phyloP scores from a whole-genome alignment of 768 basidiomycete genomes.

The Russula lepida region DNA sequence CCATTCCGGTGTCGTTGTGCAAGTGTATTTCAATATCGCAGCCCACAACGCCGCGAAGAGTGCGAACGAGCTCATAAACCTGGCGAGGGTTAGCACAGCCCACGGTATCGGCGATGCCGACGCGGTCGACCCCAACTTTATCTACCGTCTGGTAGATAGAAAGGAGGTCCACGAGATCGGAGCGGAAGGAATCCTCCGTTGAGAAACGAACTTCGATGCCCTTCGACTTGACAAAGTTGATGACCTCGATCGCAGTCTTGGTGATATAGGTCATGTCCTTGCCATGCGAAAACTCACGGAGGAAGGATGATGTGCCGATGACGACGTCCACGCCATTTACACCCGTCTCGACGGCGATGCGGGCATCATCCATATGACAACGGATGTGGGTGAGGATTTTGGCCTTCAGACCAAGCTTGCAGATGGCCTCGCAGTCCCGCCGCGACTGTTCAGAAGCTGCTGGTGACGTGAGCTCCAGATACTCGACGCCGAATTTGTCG shows the following conservation, averaged over 20 bases:
- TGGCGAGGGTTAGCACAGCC: constrained; percentile 98
- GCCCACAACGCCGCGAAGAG: constrained; percentile 88
- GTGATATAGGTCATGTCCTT: constrained; percentile 99
- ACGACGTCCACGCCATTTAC: constrained; percentile 99
- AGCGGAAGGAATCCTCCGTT: constrained; percentile 99
- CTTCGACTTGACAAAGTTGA: constrained; percentile 99
- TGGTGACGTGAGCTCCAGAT: constrained; percentile 98
- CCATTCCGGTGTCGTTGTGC: constrained; percentile 98
- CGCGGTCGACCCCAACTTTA: constrained; percentile 97
- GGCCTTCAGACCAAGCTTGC: constrained; percentile 93
- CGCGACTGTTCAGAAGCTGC: constrained; percentile 95
- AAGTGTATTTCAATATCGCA: constrained; percentile 98
- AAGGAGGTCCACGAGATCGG: constrained; percentile 95
- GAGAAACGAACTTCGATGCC: constrained; percentile 99
- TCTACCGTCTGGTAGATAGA: constrained; percentile 99
- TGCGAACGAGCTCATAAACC: constrained; percentile 96
- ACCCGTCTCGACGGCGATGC: constrained; percentile 96
- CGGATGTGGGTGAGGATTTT: constrained; percentile 99
- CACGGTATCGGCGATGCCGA: constrained; percentile 98
- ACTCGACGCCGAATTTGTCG: constrained; percentile 98
- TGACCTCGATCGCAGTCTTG: constrained; percentile 97
- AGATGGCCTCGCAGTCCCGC: constrained; percentile 93
- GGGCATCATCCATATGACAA: constrained; percentile 99
- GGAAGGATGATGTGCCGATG: constrained; percentile 98
- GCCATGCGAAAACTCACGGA: constrained; percentile 98